Percentiles rank a stretch among this genome's conserved stretches.
Conservation (phyloP, 495 filamentous ascomycete genomes). For the Staphylotrichum longicolle region DNA sequence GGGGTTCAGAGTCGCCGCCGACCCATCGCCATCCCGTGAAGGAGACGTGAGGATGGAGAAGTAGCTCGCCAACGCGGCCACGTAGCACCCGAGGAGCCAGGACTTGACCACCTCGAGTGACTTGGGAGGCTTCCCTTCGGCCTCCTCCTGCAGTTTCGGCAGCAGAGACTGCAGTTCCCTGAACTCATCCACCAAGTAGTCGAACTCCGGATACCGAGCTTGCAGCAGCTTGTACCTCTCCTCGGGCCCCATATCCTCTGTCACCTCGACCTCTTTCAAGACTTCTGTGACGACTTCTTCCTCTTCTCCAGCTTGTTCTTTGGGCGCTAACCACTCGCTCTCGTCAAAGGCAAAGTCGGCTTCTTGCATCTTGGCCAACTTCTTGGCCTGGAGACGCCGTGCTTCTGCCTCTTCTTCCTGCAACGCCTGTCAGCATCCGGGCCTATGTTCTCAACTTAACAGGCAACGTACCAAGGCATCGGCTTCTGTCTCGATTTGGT, state of each 20-base stretch:
- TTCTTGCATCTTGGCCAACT: conserved; percentile 77
- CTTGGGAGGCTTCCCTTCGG: conserved; percentile 55
- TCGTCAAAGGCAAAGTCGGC: conserved; percentile 92
- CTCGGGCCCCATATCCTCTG: conserved; percentile 69
- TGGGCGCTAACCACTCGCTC: conserved; percentile 66
- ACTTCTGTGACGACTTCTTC: conserved; percentile 71
- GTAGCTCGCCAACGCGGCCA: conserved; percentile 86
- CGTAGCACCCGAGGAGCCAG: conserved; percentile 75
- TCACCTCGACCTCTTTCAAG: conserved; percentile 76
- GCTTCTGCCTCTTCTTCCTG: conserved; percentile 87
- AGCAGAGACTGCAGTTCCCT: conserved; percentile 65
- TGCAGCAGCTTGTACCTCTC: conserved; percentile 76
- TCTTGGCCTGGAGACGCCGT: conserved; percentile 81
- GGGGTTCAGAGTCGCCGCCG: conserved; percentile 58
- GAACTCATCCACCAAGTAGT: conserved; percentile 78
- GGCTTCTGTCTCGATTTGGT: conserved; percentile 83
- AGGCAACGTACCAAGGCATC: conserved; percentile 60
- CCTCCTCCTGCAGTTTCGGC: conserved; percentile 49
- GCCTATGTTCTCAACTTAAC: background rate
- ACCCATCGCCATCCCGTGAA: conserved; percentile 51
- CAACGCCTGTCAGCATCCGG: conserved; percentile 4
- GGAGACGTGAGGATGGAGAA: conserved; percentile 84
- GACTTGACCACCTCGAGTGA: conserved; percentile 63
- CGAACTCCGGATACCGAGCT: conserved; percentile 86
- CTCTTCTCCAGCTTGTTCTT: conserved; percentile 45